Evolutionary conservation across 179 eudicot species (phyloP).

Genomic region (Spergularia azorica): DNA sequence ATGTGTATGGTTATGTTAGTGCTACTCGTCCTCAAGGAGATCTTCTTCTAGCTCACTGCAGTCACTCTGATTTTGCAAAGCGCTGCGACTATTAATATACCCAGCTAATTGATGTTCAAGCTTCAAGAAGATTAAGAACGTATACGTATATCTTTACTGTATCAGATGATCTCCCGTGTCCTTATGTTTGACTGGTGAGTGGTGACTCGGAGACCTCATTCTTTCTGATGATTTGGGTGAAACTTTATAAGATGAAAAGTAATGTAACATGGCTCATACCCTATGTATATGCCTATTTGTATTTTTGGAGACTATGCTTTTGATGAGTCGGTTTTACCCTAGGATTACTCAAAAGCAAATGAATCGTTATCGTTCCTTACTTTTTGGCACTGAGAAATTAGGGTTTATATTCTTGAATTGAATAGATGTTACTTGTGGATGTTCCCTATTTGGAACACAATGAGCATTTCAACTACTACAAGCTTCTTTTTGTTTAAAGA

Average conservation of each 20-base stretch:
- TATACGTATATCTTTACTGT: neutral
- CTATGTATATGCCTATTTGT: neutral
- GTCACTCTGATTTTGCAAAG: neutral
- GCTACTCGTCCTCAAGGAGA: slow-evolving; percentile 72
- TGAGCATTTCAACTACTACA: too few species aligned
- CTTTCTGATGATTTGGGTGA: slow-evolving; percentile 14
- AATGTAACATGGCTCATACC: neutral
- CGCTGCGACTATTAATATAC: neutral
- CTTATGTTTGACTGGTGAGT: neutral
- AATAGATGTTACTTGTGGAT: too few species aligned
- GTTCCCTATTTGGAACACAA: too few species aligned
- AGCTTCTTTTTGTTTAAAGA: too few species aligned
- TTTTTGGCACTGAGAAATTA: too few species aligned
- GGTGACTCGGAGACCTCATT: slow-evolving; percentile 11
- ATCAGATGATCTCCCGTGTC: slow-evolving; percentile 3
- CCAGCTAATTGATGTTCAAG: slow-evolving; percentile 2
- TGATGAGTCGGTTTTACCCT: too few species aligned
- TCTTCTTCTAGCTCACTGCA: slow-evolving; percentile 40
- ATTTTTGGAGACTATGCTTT: too few species aligned
- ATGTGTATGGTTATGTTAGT: slow-evolving; percentile 89
- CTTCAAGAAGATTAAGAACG: neutral
- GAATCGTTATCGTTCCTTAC: too few species aligned
- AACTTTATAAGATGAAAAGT: neutral
- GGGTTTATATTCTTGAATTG: too few species aligned
- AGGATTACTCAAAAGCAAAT: too few species aligned